Evolutionary conservation across 129 eudicot species (phyloP).

Genomic region (Chrysanthemum makinoi): DNA sequence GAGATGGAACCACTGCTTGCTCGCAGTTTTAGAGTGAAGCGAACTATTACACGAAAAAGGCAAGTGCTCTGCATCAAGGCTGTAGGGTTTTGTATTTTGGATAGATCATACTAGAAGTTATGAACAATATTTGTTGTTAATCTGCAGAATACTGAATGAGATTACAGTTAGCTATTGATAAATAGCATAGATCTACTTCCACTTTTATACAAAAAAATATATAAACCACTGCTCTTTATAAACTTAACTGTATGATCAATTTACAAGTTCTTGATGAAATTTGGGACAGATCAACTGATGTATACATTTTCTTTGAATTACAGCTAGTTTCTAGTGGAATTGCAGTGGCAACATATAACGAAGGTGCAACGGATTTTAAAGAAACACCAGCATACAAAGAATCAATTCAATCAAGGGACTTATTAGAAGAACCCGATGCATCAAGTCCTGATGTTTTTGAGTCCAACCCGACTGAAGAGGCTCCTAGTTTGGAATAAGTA

Average conservation of each 20-base stretch:
- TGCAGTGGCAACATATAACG: conserved; percentile 92
- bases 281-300: neutral
- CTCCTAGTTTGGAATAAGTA: conserved; percentile 79
- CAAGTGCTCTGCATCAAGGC: too few species aligned
- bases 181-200: neutral
- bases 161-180: too few species aligned
- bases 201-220: neutral
- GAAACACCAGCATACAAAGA: conserved; percentile 88
- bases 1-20: too few species aligned
- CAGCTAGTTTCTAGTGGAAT: conserved; percentile 85
- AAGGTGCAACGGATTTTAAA: conserved; percentile 94
- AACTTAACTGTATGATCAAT: neutral
- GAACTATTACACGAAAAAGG: too few species aligned
- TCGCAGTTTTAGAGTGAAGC: too few species aligned
- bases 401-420: conserved; percentile 61
- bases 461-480: conserved; percentile 93
- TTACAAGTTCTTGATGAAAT: neutral
- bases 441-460: conserved; percentile 75
- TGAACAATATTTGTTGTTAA: too few species aligned
- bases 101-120: too few species aligned
- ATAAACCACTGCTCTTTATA: neutral
- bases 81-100: too few species aligned
- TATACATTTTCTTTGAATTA: conserved; percentile 1
- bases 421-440: conserved; percentile 67
- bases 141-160: too few species aligned